Conservation (phyloP, 768 basidiomycete genomes). For the Amanita brunnescens region DNA sequence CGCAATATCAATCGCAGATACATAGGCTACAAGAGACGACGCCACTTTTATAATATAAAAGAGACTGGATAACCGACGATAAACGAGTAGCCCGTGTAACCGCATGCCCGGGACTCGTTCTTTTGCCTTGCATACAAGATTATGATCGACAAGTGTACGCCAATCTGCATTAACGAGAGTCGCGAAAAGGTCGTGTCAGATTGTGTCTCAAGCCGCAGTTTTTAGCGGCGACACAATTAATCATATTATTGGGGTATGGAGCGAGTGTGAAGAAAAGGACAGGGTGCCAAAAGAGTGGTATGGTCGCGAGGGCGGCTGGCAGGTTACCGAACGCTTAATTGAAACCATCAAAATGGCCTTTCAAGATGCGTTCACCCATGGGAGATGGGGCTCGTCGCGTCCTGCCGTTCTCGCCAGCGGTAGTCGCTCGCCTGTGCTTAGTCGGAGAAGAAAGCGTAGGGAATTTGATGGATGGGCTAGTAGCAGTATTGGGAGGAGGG, state of each 20-base stretch:
- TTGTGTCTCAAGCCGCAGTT: no score
- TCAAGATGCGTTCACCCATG: slow-evolving; percentile 87
- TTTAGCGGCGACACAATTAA: neutral
- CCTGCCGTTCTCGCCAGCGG: slow-evolving; percentile 39
- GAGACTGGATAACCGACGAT: no score
- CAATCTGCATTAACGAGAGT: no score
- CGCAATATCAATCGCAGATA: no score
- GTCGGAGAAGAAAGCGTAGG: slow-evolving; percentile 22
- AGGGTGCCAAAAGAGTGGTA: neutral
- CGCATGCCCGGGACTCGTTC: no score
- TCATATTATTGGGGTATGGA: neutral
- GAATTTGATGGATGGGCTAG: slow-evolving; percentile 26
- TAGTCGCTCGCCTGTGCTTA: slow-evolving; percentile 51
- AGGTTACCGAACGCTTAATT: slow-evolving; percentile 31
- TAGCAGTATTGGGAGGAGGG: slow-evolving; percentile 46
- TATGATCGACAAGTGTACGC: no score
- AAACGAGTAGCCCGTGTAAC: no score
- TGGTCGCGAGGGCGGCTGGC: neutral
- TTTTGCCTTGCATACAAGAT: no score
- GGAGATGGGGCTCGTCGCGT: slow-evolving; percentile 70
- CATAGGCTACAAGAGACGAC: neutral
- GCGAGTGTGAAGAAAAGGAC: neutral
- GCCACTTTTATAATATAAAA: no score
- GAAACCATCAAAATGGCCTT: slow-evolving; percentile 88
- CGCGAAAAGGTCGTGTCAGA: no score